phyloP scores from a whole-genome alignment of 805 yeast genomes.

The Candida coquimbonensis region DNA sequence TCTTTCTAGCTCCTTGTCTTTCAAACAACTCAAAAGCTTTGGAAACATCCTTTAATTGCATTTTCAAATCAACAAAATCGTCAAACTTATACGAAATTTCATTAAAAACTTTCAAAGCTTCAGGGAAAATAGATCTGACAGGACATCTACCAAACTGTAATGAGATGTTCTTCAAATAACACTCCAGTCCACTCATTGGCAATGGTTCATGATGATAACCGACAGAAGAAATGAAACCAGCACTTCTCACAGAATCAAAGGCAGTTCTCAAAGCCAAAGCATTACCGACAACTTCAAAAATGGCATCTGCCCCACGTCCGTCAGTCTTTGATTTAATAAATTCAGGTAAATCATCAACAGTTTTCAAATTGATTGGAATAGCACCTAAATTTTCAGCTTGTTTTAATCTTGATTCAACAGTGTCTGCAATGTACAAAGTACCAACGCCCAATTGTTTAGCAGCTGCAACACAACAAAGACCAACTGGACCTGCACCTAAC shows the following conservation, averaged over 20 bases:
- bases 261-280: conserved; percentile 43
- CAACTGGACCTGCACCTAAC: conserved; percentile 68
- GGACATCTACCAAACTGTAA: conserved; percentile 61
- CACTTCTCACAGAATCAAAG: conserved; percentile 47
- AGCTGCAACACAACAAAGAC: conserved; percentile 60
- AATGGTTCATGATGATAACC: conserved; percentile 55
- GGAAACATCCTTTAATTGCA: conserved; percentile 37
- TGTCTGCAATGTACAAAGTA: conserved; percentile 55
- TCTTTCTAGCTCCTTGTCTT: conserved; percentile 46
- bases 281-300: conserved; percentile 54
- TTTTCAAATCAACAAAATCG: conserved; percentile 44
- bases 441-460: conserved; percentile 70
- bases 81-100: conserved; percentile 36
- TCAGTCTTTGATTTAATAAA: conserved; percentile 29
- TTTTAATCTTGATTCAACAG: conserved; percentile 53
- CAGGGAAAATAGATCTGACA: conserved; percentile 47
- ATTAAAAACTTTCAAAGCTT: conserved; percentile 43
- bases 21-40: conserved; percentile 47
- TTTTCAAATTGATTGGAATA: conserved; percentile 35
- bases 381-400: conserved; percentile 55
- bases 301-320: conserved; percentile 52
- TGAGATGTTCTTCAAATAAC: conserved; percentile 49
- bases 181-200: conserved; percentile 51
- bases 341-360: conserved; percentile 28
- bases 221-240: conserved; percentile 50